Conservation (phyloP, 179 eudicot species). For the Spergularia azorica region DNA sequence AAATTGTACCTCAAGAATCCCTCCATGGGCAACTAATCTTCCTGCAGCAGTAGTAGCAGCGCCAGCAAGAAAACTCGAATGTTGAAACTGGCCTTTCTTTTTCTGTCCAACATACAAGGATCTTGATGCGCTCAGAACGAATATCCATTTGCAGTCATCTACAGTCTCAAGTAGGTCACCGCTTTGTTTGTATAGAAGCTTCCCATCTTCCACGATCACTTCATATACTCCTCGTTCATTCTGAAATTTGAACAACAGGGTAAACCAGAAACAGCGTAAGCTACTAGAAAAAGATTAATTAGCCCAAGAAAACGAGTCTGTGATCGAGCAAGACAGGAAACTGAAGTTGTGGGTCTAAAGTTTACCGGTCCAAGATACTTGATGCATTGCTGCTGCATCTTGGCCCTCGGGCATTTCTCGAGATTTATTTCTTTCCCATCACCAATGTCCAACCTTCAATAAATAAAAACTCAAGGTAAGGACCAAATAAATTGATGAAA, state of each 20-base stretch:
- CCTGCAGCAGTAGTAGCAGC: slow-evolving; percentile 95
- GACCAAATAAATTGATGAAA: background rate
- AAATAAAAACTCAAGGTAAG: slow-evolving; percentile 2
- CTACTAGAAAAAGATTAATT: background rate
- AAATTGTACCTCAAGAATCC: slow-evolving; percentile 69
- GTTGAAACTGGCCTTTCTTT: slow-evolving; percentile 81
- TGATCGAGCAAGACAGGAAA: background rate
- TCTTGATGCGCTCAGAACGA: slow-evolving; percentile 87
- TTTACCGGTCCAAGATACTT: slow-evolving; percentile 82
- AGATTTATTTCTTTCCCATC: slow-evolving; percentile 81
- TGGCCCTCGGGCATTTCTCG: slow-evolving; percentile 60
- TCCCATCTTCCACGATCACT: slow-evolving; percentile 74
- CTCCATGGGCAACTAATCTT: slow-evolving; percentile 63
- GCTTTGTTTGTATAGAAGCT: slow-evolving; percentile 60
- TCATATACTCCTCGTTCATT: slow-evolving; percentile 78
- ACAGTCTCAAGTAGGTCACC: slow-evolving; percentile 56
- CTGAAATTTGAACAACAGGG: slow-evolving; percentile 35
- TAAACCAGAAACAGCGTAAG: background rate
- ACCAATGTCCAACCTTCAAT: slow-evolving; percentile 88
- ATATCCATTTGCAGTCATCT: slow-evolving; percentile 83
- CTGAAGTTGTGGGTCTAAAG: background rate
- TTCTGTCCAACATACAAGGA: slow-evolving; percentile 79
- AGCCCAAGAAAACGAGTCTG: background rate
- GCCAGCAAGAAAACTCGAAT: slow-evolving; percentile 90
- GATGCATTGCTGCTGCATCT: slow-evolving; percentile 80